Percentiles rank a stretch among this genome's conserved stretches.
phyloP scores from a whole-genome alignment of 2,329 filamentous ascomycete genomes.

The Monilinia aucupariae region DNA sequence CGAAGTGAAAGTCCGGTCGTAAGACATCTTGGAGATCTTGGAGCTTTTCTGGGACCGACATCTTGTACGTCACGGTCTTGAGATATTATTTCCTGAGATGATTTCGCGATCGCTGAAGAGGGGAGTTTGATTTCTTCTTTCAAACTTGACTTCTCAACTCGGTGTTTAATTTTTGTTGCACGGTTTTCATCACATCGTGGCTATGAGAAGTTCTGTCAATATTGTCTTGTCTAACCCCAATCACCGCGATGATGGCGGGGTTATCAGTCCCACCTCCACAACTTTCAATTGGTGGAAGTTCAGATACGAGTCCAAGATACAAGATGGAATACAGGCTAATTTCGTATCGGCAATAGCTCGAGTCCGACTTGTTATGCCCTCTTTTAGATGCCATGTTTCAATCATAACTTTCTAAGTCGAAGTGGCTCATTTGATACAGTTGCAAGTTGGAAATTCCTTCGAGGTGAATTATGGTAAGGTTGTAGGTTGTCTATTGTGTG shows the following conservation, averaged over 20 bases:
- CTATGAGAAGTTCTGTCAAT: neutral
- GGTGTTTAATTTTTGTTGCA: no score
- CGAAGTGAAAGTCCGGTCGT: slow-evolving; percentile 66
- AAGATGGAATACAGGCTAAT: slow-evolving; percentile 8
- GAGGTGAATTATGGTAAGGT: no score
- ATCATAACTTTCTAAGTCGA: neutral
- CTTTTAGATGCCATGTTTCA: neutral
- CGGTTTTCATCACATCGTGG: neutral
- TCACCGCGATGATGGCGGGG: neutral
- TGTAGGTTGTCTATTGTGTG: no score
- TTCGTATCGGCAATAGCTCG: neutral
- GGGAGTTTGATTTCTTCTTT: neutral
- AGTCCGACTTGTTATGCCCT: neutral
- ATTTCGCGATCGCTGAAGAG: neutral
- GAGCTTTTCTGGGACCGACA: slow-evolving; percentile 10
- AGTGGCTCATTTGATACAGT: no score
- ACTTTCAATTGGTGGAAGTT: neutral
- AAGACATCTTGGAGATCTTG: slow-evolving; percentile 46
- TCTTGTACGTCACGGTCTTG: neutral
- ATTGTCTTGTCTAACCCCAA: neutral
- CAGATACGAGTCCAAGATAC: no score
- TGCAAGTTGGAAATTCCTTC: no score
- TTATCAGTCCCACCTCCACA: neutral
- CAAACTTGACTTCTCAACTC: neutral
- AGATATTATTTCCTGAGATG: neutral